Evolutionary conservation across 1,139 yeast species (phyloP).

Genomic region (Suhomyces bribrorum): DNA sequence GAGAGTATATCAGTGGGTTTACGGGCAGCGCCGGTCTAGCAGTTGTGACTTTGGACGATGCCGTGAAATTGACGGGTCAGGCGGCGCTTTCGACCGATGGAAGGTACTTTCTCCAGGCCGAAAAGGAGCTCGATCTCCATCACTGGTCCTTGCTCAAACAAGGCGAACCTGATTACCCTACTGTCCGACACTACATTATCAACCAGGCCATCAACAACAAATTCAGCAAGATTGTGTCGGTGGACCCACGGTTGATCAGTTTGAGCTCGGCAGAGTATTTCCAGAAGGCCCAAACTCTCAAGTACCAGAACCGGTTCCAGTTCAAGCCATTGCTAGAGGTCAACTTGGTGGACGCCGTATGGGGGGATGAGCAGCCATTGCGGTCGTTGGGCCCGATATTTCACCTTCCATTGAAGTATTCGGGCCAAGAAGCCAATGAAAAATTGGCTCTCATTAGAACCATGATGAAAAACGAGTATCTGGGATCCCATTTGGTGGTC

Average conservation of each 20-base stretch:
- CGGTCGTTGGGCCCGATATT: constrained; percentile 43
- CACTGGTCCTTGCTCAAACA: constrained; percentile 43
- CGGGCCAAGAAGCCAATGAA: constrained; percentile 45
- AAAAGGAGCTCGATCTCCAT: constrained; percentile 37
- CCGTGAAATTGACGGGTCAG: constrained; percentile 31
- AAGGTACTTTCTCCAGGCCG: constrained; percentile 53
- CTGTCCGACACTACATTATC: constrained; percentile 42
- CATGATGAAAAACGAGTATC: constrained; percentile 19
- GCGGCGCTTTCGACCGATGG: constrained; percentile 60
- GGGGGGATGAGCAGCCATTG: constrained; percentile 43
- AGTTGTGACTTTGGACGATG: constrained; percentile 45
- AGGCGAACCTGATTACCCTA: constrained; percentile 36
- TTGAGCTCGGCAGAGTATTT: constrained; percentile 39
- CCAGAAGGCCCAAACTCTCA: constrained; percentile 23
- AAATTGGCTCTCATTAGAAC: constrained; percentile 34
- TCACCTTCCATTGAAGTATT: constrained; percentile 37
- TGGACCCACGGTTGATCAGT: constrained; percentile 42
- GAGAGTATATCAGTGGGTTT: constrained; percentile 54
- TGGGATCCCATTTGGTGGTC: constrained; percentile 35
- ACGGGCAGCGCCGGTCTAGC: constrained; percentile 63
- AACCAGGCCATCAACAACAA: constrained; percentile 33
- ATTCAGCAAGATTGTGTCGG: constrained; percentile 40
- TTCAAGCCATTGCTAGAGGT: constrained; percentile 34
- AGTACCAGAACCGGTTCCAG: constrained; percentile 23
- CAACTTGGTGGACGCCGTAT: constrained; percentile 43